Evolutionary conservation across 805 yeast genomes (phyloP).

Genomic region (Groenewaldozyma salmanticensis): DNA sequence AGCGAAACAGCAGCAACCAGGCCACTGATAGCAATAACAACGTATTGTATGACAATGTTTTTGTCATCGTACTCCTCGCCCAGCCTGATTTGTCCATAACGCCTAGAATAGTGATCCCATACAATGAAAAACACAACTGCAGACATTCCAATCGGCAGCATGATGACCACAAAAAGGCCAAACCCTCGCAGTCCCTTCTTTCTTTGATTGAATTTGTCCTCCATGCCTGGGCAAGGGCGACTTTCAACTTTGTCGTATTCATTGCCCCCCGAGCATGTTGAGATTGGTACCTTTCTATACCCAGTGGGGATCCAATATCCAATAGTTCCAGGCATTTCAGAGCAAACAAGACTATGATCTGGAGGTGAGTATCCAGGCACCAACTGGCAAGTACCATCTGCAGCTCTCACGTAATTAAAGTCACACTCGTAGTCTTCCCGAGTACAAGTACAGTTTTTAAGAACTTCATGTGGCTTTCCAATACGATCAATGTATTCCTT

Average conservation of each 20-base stretch:
- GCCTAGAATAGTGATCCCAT: slow-evolving; percentile 69
- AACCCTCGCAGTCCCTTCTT: slow-evolving; percentile 46
- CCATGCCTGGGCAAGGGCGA: slow-evolving; percentile 83
- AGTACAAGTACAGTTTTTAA: slow-evolving; percentile 71
- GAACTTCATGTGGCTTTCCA: slow-evolving; percentile 44
- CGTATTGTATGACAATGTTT: slow-evolving; percentile 15
- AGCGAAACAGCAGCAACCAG: slow-evolving; percentile 18
- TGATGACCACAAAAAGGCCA: slow-evolving; percentile 42
- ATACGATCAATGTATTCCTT: slow-evolving; percentile 35
- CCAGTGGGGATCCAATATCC: slow-evolving; percentile 89
- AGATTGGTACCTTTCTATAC: slow-evolving; percentile 73
- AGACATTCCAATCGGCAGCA: slow-evolving; percentile 46
- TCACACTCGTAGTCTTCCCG: slow-evolving; percentile 92
- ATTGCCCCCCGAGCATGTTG: slow-evolving; percentile 79
- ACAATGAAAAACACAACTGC: slow-evolving; percentile 56
- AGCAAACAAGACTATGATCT: slow-evolving; percentile 54
- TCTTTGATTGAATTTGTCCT: slow-evolving; percentile 44
- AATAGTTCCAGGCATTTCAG: slow-evolving; percentile 39
- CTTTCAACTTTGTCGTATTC: slow-evolving; percentile 56
- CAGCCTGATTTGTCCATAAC: slow-evolving; percentile 79
- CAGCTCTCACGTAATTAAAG: slow-evolving; percentile 60
- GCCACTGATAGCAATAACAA: slow-evolving; percentile 25
- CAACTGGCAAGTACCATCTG: slow-evolving; percentile 77
- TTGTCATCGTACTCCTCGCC: slow-evolving; percentile 45
- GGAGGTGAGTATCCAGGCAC: slow-evolving; percentile 65